Evolutionary conservation across 2,329 filamentous ascomycete genomes (phyloP).

Genomic region (Claviceps pazoutovae): DNA sequence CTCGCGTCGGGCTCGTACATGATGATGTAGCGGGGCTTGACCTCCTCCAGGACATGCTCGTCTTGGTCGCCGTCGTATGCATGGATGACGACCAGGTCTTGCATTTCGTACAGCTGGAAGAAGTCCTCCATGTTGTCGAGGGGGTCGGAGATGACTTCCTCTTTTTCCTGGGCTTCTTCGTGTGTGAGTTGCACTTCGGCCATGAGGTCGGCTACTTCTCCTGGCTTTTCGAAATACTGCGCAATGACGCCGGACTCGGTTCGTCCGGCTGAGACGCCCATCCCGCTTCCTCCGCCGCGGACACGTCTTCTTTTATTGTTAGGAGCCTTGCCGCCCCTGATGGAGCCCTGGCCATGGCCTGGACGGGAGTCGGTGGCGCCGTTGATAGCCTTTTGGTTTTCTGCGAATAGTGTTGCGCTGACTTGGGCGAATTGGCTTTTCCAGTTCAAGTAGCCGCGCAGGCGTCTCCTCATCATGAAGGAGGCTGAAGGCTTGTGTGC

Average conservation of each 20-base stretch:
- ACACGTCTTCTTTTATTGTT: conserved; percentile 77
- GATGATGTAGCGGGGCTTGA: conserved; percentile 85
- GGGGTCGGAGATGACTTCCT: conserved; percentile 60
- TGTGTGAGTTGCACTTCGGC: conserved; percentile 72
- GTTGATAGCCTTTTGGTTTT: conserved; percentile 65
- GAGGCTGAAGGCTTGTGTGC: conserved; percentile 56
- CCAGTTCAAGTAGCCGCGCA: conserved; percentile 81
- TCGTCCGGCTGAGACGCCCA: conserved; percentile 42
- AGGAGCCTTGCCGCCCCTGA: conserved; percentile 47
- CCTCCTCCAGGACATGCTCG: conserved; percentile 88
- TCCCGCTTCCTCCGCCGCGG: conserved; percentile 56
- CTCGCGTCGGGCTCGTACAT: conserved; percentile 97
- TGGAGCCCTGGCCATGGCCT: conserved; percentile 27
- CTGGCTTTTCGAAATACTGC: conserved; percentile 68
- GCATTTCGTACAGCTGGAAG: conserved; percentile 83
- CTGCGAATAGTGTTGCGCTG: conserved; percentile 62
- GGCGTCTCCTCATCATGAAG: conserved; percentile 79
- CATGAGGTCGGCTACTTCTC: conserved; percentile 70
- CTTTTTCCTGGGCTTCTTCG: conserved; percentile 60
- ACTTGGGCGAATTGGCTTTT: conserved; percentile 80
- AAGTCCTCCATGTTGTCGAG: conserved; percentile 85
- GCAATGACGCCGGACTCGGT: conserved; percentile 61
- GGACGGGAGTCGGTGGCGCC: conserved; percentile 46
- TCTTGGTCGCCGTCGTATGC: conserved; percentile 93
- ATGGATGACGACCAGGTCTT: conserved; percentile 76